Percentiles rank a stretch among this genome's conserved stretches.
These are phyloP conservation scores for Taiozyma sp. DNA, from an alignment of 1,139 yeast genomes.

Conservation along the genomic window DNA sequence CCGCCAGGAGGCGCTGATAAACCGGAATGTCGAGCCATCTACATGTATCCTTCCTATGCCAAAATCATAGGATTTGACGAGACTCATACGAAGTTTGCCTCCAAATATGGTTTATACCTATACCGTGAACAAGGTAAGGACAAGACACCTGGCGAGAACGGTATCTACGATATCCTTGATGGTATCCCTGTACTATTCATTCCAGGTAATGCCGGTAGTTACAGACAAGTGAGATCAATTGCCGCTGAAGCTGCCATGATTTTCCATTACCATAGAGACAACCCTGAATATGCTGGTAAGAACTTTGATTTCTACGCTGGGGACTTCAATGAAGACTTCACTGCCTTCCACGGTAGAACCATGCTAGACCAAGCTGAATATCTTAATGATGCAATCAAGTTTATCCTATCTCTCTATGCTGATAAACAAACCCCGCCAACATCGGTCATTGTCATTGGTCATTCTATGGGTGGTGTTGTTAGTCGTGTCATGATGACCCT, in stretches of 20 bases:
- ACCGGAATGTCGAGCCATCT: slow-evolving; percentile 52
- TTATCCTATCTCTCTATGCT: slow-evolving; percentile 65
- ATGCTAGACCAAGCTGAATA: slow-evolving; percentile 93
- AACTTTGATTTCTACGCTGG: slow-evolving; percentile 81
- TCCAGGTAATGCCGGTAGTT: slow-evolving; percentile 98
- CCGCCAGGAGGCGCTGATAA: slow-evolving; percentile 34
- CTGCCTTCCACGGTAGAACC: slow-evolving; percentile 95
- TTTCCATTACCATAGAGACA: slow-evolving; percentile 40
- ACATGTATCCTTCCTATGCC: slow-evolving; percentile 78
- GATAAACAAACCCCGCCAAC: slow-evolving; percentile 38
- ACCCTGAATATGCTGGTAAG: slow-evolving; percentile 24
- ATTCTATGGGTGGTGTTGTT: slow-evolving; percentile 97
- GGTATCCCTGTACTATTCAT: slow-evolving; percentile 91
- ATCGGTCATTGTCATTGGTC: slow-evolving; percentile 81
- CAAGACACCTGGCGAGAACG: slow-evolving; percentile 40
- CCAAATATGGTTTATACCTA: slow-evolving; percentile 74
- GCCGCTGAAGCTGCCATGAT: slow-evolving; percentile 71
- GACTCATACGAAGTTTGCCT: slow-evolving; percentile 65
- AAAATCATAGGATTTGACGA: slow-evolving; percentile 67
- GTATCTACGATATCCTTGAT: slow-evolving; percentile 37
- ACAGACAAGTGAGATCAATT: slow-evolving; percentile 84
- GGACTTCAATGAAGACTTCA: slow-evolving; percentile 92
- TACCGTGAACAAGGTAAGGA: slow-evolving; percentile 80
- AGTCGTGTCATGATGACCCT: slow-evolving; percentile 77
- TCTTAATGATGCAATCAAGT: slow-evolving; percentile 78